Evolutionary conservation across 805 yeast genomes (phyloP).

Genomic region (Metschnikowia sp.): DNA sequence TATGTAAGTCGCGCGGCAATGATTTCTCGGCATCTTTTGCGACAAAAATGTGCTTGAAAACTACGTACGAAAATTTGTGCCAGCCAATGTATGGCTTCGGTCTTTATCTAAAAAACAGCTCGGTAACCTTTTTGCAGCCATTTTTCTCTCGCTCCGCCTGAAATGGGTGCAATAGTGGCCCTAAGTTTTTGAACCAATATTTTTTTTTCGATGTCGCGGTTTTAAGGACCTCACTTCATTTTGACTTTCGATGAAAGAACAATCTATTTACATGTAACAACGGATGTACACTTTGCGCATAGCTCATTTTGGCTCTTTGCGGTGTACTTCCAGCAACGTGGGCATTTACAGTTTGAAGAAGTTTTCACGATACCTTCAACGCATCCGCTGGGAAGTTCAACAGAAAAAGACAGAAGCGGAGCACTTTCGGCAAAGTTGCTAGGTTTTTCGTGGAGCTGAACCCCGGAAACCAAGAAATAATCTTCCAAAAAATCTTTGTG

Average conservation of each 20-base stretch:
- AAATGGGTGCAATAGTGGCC: too few relatives aligned
- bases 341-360: constrained; percentile 63
- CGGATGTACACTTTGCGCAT: constrained; percentile 63
- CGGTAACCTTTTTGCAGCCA: too few relatives aligned
- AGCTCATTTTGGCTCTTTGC: constrained; percentile 49
- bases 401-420: neutral
- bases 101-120: too few relatives aligned
- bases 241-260: neutral
- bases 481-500: constrained; percentile 31
- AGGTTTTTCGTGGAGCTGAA: too few relatives aligned
- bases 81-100: neutral
- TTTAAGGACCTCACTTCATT: too few relatives aligned
- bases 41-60: too few relatives aligned
- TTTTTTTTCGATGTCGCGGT: too few relatives aligned
- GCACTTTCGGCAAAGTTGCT: neutral
- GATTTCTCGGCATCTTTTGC: too few relatives aligned
- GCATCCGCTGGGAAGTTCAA: constrained; percentile 19
- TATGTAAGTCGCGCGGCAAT: too few relatives aligned
- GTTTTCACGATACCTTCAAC: constrained; percentile 38
- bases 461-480: constrained; percentile 65
- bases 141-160: too few relatives aligned
- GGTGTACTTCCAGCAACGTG: constrained; percentile 89
- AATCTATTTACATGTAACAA: constrained; percentile 28
- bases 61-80: too few relatives aligned
- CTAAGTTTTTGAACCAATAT: too few relatives aligned